Conservation (phyloP, 306 rosid genomes). For the Trichosanthes truncata region DNA sequence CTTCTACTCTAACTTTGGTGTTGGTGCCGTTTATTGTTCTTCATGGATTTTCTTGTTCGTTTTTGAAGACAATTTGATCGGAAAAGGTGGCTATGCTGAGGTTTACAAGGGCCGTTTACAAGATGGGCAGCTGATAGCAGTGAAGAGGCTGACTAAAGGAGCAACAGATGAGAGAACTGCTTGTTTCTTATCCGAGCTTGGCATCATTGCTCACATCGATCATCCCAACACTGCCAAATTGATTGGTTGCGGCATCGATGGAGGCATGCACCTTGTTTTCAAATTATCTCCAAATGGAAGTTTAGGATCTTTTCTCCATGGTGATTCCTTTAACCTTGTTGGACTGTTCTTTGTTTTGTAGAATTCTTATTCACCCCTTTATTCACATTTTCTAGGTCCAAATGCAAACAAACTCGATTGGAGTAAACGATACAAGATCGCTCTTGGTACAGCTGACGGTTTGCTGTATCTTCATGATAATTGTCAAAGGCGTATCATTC, state of each 20-base stretch:
- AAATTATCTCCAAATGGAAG: conserved; percentile 58
- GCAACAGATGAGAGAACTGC: conserved; percentile 45
- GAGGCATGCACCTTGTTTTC: conserved; percentile 65
- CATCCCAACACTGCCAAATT: conserved; percentile 73
- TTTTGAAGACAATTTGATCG: conserved; percentile 51
- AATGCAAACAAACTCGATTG: conserved; percentile 38
- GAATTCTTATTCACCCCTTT: not conserved
- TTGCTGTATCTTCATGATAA: conserved; percentile 67
- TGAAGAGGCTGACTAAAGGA: conserved; percentile 52
- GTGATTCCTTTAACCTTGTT: conserved; percentile 16
- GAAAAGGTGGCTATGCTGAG: conserved; percentile 68
- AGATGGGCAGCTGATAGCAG: conserved; percentile 60
- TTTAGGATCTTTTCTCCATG: conserved; percentile 65
- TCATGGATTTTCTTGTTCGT: conserved; percentile 5
- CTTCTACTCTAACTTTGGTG: conserved; percentile 6
- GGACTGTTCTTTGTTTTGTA: conserved; percentile 5
- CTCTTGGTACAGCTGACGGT: conserved; percentile 62
- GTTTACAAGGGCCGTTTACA: conserved; percentile 61
- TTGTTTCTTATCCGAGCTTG: conserved; percentile 58
- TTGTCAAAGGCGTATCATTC: conserved; percentile 64
- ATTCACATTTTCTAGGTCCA: conserved; percentile 30
- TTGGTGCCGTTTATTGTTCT: not conserved
- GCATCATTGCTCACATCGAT: conserved; percentile 56
- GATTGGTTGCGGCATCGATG: conserved; percentile 62
- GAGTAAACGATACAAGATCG: conserved; percentile 59